Base-by-base conservation (phyloP, 2,329 filamentous ascomycete genomes). In the Arthrobotrys musiformis region DNA sequence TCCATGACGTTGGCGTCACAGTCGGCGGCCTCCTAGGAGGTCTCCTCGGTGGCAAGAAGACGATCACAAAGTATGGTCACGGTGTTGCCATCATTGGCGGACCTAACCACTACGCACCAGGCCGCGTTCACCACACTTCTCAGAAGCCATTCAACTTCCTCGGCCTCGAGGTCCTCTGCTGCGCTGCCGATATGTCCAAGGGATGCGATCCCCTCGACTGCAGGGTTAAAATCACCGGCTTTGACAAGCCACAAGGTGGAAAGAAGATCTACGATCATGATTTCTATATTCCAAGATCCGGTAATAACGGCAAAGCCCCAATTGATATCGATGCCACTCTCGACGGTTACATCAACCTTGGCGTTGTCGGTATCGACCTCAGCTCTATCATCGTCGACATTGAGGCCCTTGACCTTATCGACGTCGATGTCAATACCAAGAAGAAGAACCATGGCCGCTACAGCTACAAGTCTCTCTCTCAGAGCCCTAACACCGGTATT, bases 201-300 rank as follows among this genome's bases (percentile, higher is more conserved):
- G 54, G 52, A 30, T 77, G 73, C 52, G n/a, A 77, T 17, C 37
- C 64, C 33, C 40, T 77, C 13, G 73, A 77, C 73, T 77, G 73
- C 42, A 61, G 40, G 50, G 67, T 77, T 44, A 70, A 54, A 19
- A 60, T 77, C 8, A 61, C n/a, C 19, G 73, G 73, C 9, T 77
- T 54, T n/a, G 66, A 77, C 52, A 77, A 77, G 73, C 44, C 42
- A 4, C 13, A 17, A 5, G 73, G 73, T 22, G 73, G 73, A 22
- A 70, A 70, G 22, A 66, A 70, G 60, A 77, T 77, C 60, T 77
- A 77, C 44, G 60, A 67, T 24, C 73, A 77, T 44, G 73, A 77
- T 7, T 77, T 77, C 52, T 77, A 70, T 37, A 35, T 77, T 17
- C 73, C 73, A 6, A 77, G 62, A 35, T 62, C 60, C 24, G 67